Percentiles rank a stretch among this genome's conserved stretches.
Conservation (phyloP, 768 basidiomycete genomes). For the Astraeus odoratus region DNA sequence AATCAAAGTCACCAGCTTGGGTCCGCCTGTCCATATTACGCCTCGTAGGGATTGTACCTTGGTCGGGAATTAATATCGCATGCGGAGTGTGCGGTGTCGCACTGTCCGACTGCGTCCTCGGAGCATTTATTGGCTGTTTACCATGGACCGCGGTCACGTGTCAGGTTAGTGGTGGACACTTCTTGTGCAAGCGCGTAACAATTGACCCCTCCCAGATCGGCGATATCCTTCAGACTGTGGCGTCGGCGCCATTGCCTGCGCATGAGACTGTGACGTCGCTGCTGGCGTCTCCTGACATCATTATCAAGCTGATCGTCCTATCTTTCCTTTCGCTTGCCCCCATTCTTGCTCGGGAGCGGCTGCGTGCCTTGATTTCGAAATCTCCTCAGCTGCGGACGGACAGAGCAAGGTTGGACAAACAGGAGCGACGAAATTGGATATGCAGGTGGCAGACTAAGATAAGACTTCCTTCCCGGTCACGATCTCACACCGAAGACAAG, state of each 20-base stretch:
- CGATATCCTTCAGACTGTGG: conserved; percentile 80
- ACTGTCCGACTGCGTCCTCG: conserved; percentile 66
- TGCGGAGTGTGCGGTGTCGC: conserved; percentile 87
- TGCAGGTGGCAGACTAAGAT: conserved; percentile 62
- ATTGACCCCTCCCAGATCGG: conserved; percentile 51
- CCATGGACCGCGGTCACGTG: conserved; percentile 93
- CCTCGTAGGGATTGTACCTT: conserved; percentile 89
- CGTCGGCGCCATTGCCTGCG: conserved; percentile 60
- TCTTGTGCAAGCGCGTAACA: conserved; percentile 12
- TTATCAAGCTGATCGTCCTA: conserved; percentile 76
- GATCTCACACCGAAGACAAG: conserved; percentile 39
- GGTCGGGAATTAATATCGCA: conserved; percentile 96
- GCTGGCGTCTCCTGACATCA: conserved; percentile 75
- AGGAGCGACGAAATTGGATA: conserved; percentile 49
- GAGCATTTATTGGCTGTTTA: conserved; percentile 75
- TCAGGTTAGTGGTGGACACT: conserved; percentile 44
- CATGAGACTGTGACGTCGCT: conserved; percentile 79
- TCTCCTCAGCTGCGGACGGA: conserved; percentile 17
- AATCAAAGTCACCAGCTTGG: conserved; percentile 50
- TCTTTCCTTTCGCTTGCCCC: conserved; percentile 84
- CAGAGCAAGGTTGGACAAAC: conserved; percentile 13
- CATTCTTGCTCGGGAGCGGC: conserved; percentile 65
- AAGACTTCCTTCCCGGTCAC: conserved; percentile 45
- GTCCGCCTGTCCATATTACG: conserved; percentile 82
- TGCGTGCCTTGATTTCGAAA: conserved; percentile 49